Evolutionary conservation across 768 basidiomycete genomes (phyloP), one percentile per base, ranked within the genome.

Genomic region (Lentinula boryana): DNA sequence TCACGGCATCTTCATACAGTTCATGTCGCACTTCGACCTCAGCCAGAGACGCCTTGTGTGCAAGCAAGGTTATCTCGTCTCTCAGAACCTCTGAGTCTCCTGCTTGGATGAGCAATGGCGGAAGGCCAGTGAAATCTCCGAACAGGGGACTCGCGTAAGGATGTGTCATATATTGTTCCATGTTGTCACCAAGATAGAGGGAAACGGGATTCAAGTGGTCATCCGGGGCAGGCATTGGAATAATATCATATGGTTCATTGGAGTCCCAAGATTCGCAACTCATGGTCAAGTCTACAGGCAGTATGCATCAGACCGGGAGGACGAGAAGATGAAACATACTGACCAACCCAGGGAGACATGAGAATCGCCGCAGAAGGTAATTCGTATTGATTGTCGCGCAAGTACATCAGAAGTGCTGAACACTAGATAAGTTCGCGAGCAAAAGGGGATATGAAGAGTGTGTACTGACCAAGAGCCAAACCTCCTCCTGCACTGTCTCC

Each of bases 221-320:
- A 61, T 87, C 87, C 41, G 81, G 76, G 18, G 80, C 75, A 4
- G 91, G 91, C 52, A 80, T 79, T 2, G 91, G 88, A 1, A 95
- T 84, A 49, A 95, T 86, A 70, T 95, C 93, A 71, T 80, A 95
- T n/a, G 80, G 75, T 31, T 89, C 86, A 71, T 98, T 98, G 60
- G 89, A 91, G 33, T 96, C 93, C 93, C 96, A 98, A n/a, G 94
- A 96, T 60, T 95, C 92, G 71, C 95, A 98, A 65, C 93, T 95
- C 86, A 97, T 92, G 0, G 97, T 98, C 63, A 99, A 75, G 72
- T 96, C 93, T 92, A 64, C 38, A 18, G 23, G 36, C 51, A 27
- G 64, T 64, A 53, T 52, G 35, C 46, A 32, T 38, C 52, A 21
- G 33, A 51, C 38, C 36, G 62, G 18, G 8, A 10, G 9, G 36